Evolutionary conservation across 2,329 filamentous ascomycete species (phyloP).

Genomic region (Penicillium sp.): DNA sequence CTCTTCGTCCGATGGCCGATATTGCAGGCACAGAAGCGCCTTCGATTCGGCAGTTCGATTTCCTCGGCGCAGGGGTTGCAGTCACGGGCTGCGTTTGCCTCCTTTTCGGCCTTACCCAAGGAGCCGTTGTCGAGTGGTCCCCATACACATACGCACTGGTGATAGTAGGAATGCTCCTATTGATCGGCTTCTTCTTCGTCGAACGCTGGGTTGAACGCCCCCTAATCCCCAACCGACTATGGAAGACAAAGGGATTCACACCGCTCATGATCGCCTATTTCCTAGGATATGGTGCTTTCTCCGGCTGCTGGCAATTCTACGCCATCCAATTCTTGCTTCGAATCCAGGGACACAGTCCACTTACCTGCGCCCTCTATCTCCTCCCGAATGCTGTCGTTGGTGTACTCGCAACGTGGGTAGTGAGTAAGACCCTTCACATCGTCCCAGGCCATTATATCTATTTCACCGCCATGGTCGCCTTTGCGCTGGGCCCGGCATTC

Average conservation of each 20-base stretch:
- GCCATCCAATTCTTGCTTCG: slow-evolving; percentile 36
- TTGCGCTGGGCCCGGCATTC: slow-evolving; percentile 33
- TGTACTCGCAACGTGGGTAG: slow-evolving; percentile 43
- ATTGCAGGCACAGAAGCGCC: slow-evolving; percentile 22
- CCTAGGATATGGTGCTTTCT: slow-evolving; percentile 43
- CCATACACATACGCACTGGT: slow-evolving; percentile 49
- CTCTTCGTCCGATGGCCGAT: slow-evolving; percentile 26
- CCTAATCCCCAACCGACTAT: slow-evolving; percentile 44
- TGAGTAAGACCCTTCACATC: slow-evolving; percentile 43
- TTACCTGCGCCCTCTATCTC: slow-evolving; percentile 43
- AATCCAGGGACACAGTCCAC: slow-evolving; percentile 34
- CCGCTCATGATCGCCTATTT: slow-evolving; percentile 43
- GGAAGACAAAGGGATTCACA: slow-evolving; percentile 42
- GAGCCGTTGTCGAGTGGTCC: slow-evolving; percentile 47
- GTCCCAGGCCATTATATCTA: slow-evolving; percentile 46
- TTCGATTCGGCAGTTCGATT: slow-evolving; percentile 26
- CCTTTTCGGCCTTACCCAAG: slow-evolving; percentile 57
- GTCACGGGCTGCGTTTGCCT: slow-evolving; percentile 39
- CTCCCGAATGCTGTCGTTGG: slow-evolving; percentile 45
- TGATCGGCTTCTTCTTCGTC: slow-evolving; percentile 47
- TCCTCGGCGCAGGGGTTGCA: slow-evolving; percentile 44
- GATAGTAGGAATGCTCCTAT: slow-evolving; percentile 46
- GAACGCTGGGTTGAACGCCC: slow-evolving; percentile 45
- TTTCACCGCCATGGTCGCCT: slow-evolving; percentile 39
- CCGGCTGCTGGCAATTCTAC: slow-evolving; percentile 39